Base-by-base conservation (phyloP, 2,329 filamentous ascomycete species). In the Fusarium abutilonis region DNA sequence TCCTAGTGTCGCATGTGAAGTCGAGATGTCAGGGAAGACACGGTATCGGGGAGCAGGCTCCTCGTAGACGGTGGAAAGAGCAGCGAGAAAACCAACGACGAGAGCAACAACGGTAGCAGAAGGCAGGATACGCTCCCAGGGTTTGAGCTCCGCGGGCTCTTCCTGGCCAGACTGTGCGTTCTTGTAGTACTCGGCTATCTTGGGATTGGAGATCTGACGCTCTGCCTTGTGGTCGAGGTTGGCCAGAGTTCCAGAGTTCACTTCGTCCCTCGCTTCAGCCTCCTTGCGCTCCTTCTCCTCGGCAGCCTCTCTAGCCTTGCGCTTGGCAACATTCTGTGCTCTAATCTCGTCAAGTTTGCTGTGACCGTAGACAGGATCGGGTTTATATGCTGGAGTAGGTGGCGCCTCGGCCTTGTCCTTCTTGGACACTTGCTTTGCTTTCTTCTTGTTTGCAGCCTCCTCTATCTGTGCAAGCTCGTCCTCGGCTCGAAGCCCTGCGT, bases 1-100 rank as follows among this genome's bases (percentile, higher is more conserved):
- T 31, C 80, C 77, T n/a, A 92, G 78, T 3, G 91, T 92, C 11
- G 87, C 86, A 3, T 83, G 80, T 13, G 87, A 81, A 3, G 87
- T 84, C 1, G 87, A 83, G 2, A 88, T 75, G 36, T 87, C 83
- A 2, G 85, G 86, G 71, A 83, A 85, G 34, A 90, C 67, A 44
- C 89, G 79, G 53, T 80, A 76, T 10, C 66, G 77, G 70, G 58
- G 77, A 10, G 82, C 81, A 7, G 85, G 84, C 39, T 85, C 83
- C 55, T 82, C 77, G 70, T 88, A 87, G 40, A 82, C 72, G 21
- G 73, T 70, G n/a, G 80, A 77, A 38, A 83, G 76, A 15, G 77
- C 75, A 6, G 75, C 75, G 41, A 80, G 77, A 52, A 75, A 75
- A 1, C 76, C 77, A 17, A 85, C 52, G 7, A 85, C 73, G 13